These are phyloP conservation scores for Xylariaceae sp. DNA, from an alignment of 2,329 filamentous ascomycete genomes.

Conservation along the genomic window DNA sequence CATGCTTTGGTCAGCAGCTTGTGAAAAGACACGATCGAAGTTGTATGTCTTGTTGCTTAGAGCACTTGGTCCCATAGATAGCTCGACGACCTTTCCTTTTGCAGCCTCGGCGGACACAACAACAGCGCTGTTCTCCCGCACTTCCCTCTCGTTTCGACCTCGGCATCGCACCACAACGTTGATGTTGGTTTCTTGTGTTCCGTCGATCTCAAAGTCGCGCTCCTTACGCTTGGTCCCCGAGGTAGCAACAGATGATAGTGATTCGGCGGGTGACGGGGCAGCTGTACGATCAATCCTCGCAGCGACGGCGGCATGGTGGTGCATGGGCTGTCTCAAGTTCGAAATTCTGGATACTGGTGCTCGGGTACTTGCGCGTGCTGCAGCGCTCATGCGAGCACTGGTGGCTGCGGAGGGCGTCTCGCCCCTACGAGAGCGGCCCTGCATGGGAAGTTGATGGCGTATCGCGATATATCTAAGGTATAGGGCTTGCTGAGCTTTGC, in stretches of 20 bases:
- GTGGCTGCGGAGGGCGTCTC: slow-evolving; percentile 40
- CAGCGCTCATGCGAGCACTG: slow-evolving; percentile 32
- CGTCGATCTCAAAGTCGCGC: slow-evolving; percentile 76
- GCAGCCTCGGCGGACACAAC: slow-evolving; percentile 89
- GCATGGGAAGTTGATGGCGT: no score
- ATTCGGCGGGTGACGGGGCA: slow-evolving; percentile 74
- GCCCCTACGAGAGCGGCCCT: slow-evolving; percentile 42
- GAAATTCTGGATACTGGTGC: slow-evolving; percentile 34
- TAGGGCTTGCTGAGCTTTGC: not conserved
- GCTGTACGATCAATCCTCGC: slow-evolving; percentile 47
- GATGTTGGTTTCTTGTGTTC: slow-evolving; percentile 89
- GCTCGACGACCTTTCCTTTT: slow-evolving; percentile 80
- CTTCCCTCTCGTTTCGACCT: slow-evolving; percentile 89
- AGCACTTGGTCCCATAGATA: slow-evolving; percentile 92
- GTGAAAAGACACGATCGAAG: slow-evolving; percentile 97
- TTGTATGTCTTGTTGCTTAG: slow-evolving; percentile 95
- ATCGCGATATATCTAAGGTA: not conserved
- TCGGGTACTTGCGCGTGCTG: slow-evolving; percentile 34
- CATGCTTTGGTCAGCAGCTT: slow-evolving; percentile 90
- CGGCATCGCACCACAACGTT: slow-evolving; percentile 95
- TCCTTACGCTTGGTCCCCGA: slow-evolving; percentile 82
- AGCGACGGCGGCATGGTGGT: slow-evolving; percentile 34
- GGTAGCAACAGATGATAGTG: slow-evolving; percentile 66
- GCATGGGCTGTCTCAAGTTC: slow-evolving; percentile 36
- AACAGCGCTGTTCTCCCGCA: slow-evolving; percentile 92